Evolutionary conservation across 257 asterid species (phyloP).

Genomic region (Anisodus tanguticus): DNA sequence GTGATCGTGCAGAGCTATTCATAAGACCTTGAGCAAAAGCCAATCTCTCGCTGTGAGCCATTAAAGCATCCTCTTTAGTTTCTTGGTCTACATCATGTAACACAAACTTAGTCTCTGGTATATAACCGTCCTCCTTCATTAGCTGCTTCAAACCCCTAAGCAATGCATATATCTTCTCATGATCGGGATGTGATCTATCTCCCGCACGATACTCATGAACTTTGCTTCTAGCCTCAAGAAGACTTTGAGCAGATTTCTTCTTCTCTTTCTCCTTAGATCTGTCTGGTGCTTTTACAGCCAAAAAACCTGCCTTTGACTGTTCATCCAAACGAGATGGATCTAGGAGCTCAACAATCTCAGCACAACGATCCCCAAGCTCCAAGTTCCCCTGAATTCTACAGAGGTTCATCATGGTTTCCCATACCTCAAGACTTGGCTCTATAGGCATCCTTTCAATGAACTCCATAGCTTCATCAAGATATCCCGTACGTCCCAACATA

Average conservation of each 20-base stretch:
- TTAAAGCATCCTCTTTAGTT: slow-evolving; percentile 80
- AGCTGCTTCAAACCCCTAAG: slow-evolving; percentile 74
- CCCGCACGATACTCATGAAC: slow-evolving; percentile 84
- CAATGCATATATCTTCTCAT: slow-evolving; percentile 57
- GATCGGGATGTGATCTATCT: slow-evolving; percentile 78
- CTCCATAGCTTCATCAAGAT: slow-evolving; percentile 78
- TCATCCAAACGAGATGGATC: slow-evolving; percentile 66
- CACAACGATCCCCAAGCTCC: slow-evolving; percentile 81
- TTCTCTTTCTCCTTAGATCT: slow-evolving; percentile 56
- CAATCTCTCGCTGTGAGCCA: slow-evolving; percentile 89
- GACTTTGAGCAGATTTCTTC: slow-evolving; percentile 52
- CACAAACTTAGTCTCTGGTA: slow-evolving; percentile 73
- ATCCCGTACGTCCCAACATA: slow-evolving; percentile 77
- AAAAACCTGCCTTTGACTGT: slow-evolving; percentile 70
- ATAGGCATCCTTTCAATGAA: slow-evolving; percentile 71
- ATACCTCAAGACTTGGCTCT: slow-evolving; percentile 61
- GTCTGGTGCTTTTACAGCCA: slow-evolving; percentile 64
- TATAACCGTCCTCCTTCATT: slow-evolving; percentile 78
- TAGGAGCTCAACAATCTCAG: slow-evolving; percentile 58
- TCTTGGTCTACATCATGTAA: slow-evolving; percentile 89
- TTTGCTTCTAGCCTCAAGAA: slow-evolving; percentile 58
- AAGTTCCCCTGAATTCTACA: slow-evolving; percentile 74
- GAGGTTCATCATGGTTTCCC: slow-evolving; percentile 69
- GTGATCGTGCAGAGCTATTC: slow-evolving; percentile 62
- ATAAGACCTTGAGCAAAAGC: slow-evolving; percentile 85